Base-by-base conservation (phyloP, 1,284 basidiomycete species). In the Tilletia setariae region DNA sequence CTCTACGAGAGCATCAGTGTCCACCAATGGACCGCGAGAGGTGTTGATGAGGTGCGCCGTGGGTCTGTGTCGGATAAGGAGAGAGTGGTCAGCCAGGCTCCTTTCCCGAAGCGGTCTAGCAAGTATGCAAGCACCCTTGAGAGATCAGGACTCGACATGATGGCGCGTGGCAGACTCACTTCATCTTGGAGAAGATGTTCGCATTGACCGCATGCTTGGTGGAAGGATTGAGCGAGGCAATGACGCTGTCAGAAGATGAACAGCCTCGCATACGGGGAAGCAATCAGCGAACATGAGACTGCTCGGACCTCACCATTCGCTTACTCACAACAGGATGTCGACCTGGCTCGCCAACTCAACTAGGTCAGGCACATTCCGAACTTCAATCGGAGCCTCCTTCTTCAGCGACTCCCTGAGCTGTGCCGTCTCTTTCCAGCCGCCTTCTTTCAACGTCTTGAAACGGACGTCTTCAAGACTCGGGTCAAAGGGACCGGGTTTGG, bases 111-210 rank as follows among this genome's bases (percentile, higher is more conserved):
- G 8, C 8, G 47, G 16, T 9, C 47, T 19, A 28, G n/a, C n/a
- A n/a, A 23, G 51, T 13, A 53, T 53, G 13, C 21, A 53, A 3
- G 51, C 19, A 49, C n/a, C n/a, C n/a, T n/a, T n/a, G n/a, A n/a
- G n/a, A n/a, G n/a, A 44, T 44, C 95, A 89, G 19, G 96, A 82
- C 32, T n/a, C n/a, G n/a, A n/a, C n/a, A n/a, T n/a, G n/a, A n/a
- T n/a, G n/a, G n/a, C n/a, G n/a, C n/a, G n/a, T n/a, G n/a, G n/a
- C n/a, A n/a, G n/a, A n/a, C 94, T 86, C 1, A 87, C 87, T 94
- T 94, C 94, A 98, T 98, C 81, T 86, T 86, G 68, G 82, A 82
- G 76, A 98, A 82, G 76, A 98, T 92, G 0, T 75, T 84, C 69
- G 88, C 88, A 72, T 90, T 85, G 28, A 98, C 86, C 25, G 94